Percentiles rank a stretch among this genome's conserved stretches.
Conservation (phyloP, 2,329 filamentous ascomycete species). For the Aspergillus luchuensis region DNA sequence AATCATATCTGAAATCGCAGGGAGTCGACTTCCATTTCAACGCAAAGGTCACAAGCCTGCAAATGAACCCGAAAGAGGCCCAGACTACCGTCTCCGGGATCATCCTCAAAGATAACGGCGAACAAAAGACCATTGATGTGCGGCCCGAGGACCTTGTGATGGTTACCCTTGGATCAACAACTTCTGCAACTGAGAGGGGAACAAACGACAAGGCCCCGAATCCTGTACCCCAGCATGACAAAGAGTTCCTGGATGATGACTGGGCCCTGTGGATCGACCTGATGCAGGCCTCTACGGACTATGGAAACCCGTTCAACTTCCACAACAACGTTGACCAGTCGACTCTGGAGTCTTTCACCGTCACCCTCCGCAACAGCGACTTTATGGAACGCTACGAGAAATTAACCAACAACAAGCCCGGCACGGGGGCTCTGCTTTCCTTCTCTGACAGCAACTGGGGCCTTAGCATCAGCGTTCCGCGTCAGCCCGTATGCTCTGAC, state of each 20-base stretch:
- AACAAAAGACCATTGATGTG: slow-evolving; percentile 27
- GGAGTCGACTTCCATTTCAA: slow-evolving; percentile 33
- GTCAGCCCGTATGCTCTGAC: slow-evolving; percentile 45
- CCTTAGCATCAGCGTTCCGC: slow-evolving; percentile 43
- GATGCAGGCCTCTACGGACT: slow-evolving; percentile 34
- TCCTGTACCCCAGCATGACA: slow-evolving; percentile 19
- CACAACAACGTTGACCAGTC: slow-evolving; percentile 33
- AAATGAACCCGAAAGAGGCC: slow-evolving; percentile 21
- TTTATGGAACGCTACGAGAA: slow-evolving; percentile 29
- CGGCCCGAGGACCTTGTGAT: slow-evolving; percentile 41
- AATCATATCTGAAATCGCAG: slow-evolving; percentile 25
- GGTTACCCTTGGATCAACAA: slow-evolving; percentile 44
- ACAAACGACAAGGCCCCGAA: slow-evolving; percentile 31
- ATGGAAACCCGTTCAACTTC: slow-evolving; percentile 41
- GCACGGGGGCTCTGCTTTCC: slow-evolving; percentile 36
- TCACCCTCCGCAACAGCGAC: slow-evolving; percentile 36
- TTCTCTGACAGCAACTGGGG: slow-evolving; percentile 44
- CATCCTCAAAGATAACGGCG: slow-evolving; percentile 24
- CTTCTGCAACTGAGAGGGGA: slow-evolving; percentile 35
- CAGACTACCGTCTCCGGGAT: slow-evolving; percentile 36
- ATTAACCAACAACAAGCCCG: slow-evolving; percentile 37
- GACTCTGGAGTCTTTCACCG: slow-evolving; percentile 43
- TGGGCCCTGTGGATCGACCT: slow-evolving; percentile 44
- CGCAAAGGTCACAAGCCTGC: slow-evolving; percentile 24
- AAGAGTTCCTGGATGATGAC: slow-evolving; percentile 25